Base-by-base conservation (phyloP, 2,329 filamentous ascomycete species). In the Byssoonygena ceratinophila region DNA sequence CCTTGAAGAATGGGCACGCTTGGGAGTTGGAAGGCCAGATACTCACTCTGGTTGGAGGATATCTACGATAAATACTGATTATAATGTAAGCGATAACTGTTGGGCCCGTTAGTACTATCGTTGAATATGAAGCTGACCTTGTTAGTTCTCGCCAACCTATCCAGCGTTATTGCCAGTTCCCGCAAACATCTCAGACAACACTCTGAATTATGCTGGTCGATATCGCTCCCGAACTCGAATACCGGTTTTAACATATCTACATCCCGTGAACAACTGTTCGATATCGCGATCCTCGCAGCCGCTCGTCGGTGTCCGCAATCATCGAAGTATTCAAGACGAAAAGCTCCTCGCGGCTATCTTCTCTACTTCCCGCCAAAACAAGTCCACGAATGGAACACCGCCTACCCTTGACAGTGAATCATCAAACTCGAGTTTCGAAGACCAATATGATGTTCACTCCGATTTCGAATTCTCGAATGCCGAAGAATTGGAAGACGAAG, bases 251-350 rank as follows among this genome's bases (percentile, higher is more conserved):
- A 89, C 89, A 20, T 98, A 98, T 68, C 80, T 96, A n/a, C 92
- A 98, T 67, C 87, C 88, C 0, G 77, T 96, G 61, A 98, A 97
- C 66, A 95, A 94, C 66, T 97, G 92, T 68, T 92, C 90, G 22
- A 95, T 98, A 58, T 96, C 91, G 1, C 80, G 92, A 64, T 94
- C 89, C 64, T 94, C 91, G 2, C 92, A 98, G 66, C 92, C 92
- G 0, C 75, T 91, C 53, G 85, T 91, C 1, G 92, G 92, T 12
- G 80, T 97, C 22, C 81, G 85, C 46, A 82, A 86, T 57, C 92
- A 94, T 63, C 82, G 91, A 40, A 97, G 90, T 63, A 87, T 94
- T 29, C 92, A 98, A 66, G 92, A 98, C 64, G 92, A 98, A 70
- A 88, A 89, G 61, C 79, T 98, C 3, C 83, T 98, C 18, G 84